These are phyloP conservation scores for Epichloe hybrida DNA, from an alignment of 2,329 filamentous ascomycete genomes.

Conservation along the genomic window DNA sequence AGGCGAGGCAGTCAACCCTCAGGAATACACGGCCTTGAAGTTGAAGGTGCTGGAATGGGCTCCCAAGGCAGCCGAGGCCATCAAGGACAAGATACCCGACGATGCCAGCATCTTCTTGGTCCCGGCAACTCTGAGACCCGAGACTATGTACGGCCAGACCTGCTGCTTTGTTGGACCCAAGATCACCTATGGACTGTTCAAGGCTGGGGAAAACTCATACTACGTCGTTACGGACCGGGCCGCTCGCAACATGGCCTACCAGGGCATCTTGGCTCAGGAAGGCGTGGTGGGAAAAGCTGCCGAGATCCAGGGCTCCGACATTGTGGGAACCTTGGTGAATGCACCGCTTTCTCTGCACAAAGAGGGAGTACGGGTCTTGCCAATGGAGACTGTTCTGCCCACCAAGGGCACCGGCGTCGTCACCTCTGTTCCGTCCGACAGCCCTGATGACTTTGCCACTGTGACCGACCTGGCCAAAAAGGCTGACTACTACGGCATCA, in stretches of 20 bases:
- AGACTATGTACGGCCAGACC: conserved; percentile 98
- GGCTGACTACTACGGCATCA: conserved; percentile 86
- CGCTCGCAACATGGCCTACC: conserved; percentile 94
- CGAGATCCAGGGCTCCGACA: conserved; percentile 62
- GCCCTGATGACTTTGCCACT: conserved; percentile 84
- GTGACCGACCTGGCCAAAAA: conserved; percentile 84
- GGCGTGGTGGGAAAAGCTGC: conserved; percentile 62
- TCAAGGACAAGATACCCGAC: conserved; percentile 67
- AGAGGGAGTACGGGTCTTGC: conserved; percentile 73
- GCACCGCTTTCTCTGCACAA: conserved; percentile 81
- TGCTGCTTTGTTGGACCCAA: conserved; percentile 91
- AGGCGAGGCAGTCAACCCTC: conserved; percentile 47
- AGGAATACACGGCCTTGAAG: conserved; percentile 90
- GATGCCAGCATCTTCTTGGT: conserved; percentile 77
- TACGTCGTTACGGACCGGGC: conserved; percentile 72
- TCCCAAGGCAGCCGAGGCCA: conserved; percentile 52
- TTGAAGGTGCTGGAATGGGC: conserved; percentile 85
- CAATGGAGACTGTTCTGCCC: conserved; percentile 87
- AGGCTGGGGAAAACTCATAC: conserved; percentile 64
- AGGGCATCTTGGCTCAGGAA: conserved; percentile 69
- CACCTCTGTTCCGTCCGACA: conserved; percentile 89
- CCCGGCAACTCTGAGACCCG: conserved; percentile 80
- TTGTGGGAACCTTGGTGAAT: conserved; percentile 78
- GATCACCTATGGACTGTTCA: conserved; percentile 81
- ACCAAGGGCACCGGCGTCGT: conserved; percentile 96